phyloP scores from a whole-genome alignment of 78 protist species.

The Blattamonas nauphoetae region DNA sequence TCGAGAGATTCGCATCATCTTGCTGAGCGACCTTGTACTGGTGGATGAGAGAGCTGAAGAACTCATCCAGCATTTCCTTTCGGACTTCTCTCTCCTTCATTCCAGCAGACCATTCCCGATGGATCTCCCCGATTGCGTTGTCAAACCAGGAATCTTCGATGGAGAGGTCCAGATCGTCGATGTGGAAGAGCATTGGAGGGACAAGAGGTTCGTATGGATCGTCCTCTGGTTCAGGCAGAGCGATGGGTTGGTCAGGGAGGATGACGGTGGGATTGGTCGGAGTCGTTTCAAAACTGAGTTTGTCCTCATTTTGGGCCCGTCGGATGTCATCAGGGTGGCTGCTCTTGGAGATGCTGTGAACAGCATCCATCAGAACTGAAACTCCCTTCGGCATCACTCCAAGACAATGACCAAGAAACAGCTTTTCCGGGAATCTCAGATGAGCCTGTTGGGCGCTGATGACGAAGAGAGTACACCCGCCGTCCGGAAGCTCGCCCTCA shows the following conservation, averaged over 20 bases:
- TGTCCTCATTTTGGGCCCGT: too few species aligned
- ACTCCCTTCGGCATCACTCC: background rate
- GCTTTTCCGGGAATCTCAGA: background rate
- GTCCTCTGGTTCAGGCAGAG: background rate
- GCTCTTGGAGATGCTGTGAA: background rate
- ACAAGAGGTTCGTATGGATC: background rate
- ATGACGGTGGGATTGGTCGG: background rate
- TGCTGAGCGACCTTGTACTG: too few species aligned
- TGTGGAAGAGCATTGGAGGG: background rate
- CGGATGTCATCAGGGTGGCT: background rate
- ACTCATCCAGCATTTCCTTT: background rate
- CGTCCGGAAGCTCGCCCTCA: background rate
- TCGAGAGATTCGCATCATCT: too few species aligned
- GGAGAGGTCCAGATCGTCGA: background rate
- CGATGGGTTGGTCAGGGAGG: background rate
- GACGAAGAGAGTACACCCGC: background rate
- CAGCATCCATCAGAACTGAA: background rate
- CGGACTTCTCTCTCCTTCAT: background rate
- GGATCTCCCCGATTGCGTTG: background rate
- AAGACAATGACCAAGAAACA: background rate
- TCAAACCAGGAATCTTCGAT: background rate
- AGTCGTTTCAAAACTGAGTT: too few species aligned
- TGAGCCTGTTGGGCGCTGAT: background rate
- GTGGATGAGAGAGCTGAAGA: too few species aligned
- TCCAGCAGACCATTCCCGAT: background rate